Conservation (phyloP, 140 eudicot genomes). For the Flaveria floridana region DNA sequence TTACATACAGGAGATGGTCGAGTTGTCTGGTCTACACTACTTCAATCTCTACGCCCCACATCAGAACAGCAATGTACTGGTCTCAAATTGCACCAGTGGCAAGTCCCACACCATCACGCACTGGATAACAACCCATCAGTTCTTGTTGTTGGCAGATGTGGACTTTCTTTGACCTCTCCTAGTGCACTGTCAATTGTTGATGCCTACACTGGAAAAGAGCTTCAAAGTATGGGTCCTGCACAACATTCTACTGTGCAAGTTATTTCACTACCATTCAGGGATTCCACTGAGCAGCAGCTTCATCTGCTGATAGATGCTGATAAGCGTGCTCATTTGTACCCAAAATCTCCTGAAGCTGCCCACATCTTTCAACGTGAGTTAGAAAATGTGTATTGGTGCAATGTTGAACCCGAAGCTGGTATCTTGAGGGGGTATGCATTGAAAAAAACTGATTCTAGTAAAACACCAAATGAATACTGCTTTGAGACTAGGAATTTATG, state of each 20-base stretch:
- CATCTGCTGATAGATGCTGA: constrained; percentile 77
- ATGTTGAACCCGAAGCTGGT: constrained; percentile 62
- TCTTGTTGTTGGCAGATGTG: constrained; percentile 87
- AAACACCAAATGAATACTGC: constrained; percentile 52
- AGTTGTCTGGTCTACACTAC: constrained; percentile 79
- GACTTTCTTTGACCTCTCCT: constrained; percentile 49
- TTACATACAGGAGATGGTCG: constrained; percentile 96
- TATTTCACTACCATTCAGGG: constrained; percentile 73
- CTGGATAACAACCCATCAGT: constrained; percentile 87
- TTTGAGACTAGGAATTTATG: constrained; percentile 66
- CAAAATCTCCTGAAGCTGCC: constrained; percentile 74
- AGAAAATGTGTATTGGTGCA: constrained; percentile 79
- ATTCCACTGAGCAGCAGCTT: constrained; percentile 76
- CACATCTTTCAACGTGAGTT: constrained; percentile 62
- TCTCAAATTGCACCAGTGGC: constrained; percentile 76
- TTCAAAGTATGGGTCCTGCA: constrained; percentile 34
- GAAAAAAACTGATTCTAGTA: constrained; percentile 47
- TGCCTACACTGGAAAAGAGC: constrained; percentile 73
- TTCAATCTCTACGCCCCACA: constrained; percentile 58
- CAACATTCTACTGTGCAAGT: constrained; percentile 84
- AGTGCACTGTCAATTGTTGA: constrained; percentile 74
- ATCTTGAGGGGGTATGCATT: constrained; percentile 69
- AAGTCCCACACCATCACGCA: constrained; percentile 96
- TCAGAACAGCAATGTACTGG: constrained; percentile 58
- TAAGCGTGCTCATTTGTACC: constrained; percentile 67